These are phyloP conservation scores for Emergomyces orientalis DNA, from an alignment of 2,329 filamentous ascomycete genomes.

Conservation along the genomic window DNA sequence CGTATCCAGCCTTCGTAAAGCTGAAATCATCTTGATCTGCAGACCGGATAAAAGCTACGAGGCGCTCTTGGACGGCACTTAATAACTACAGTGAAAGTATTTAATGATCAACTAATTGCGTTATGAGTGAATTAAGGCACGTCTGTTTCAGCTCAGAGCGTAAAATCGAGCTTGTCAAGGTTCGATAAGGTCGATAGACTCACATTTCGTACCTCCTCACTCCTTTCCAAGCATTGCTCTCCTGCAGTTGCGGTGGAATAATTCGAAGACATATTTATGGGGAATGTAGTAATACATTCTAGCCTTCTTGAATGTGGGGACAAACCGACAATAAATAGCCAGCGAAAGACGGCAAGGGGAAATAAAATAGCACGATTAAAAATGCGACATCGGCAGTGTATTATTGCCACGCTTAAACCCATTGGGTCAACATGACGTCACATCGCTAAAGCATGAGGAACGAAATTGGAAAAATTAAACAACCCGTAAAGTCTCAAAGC, in stretches of 20 bases:
- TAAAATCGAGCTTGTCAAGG: not conserved
- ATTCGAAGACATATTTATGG: not conserved
- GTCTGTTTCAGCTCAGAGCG: not conserved
- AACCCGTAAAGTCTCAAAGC: not conserved
- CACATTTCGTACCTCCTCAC: conserved; percentile 36
- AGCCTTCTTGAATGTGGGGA: not conserved
- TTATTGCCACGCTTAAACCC: not conserved
- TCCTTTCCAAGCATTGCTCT: conserved; percentile 20
- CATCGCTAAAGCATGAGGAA: not conserved
- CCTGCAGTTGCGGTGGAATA: conserved; percentile 4
- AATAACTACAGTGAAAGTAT: conserved; percentile 24
- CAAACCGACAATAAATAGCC: not conserved
- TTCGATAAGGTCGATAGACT: conserved; percentile 19
- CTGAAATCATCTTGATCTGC: conserved; percentile 28
- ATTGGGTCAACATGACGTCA: not conserved
- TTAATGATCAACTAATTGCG: conserved; percentile 2
- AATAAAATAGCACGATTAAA: not conserved
- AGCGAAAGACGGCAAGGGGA: not conserved
- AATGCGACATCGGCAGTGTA: not conserved
- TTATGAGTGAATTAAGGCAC: not conserved
- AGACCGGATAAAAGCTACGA: conserved; percentile 38
- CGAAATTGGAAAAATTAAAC: not conserved
- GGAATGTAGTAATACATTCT: not conserved
- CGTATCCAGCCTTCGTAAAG: conserved; percentile 11
- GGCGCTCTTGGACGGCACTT: conserved; percentile 34